Conservation (phyloP, 495 filamentous ascomycete genomes). For the Parachaetomium inaequale region DNA sequence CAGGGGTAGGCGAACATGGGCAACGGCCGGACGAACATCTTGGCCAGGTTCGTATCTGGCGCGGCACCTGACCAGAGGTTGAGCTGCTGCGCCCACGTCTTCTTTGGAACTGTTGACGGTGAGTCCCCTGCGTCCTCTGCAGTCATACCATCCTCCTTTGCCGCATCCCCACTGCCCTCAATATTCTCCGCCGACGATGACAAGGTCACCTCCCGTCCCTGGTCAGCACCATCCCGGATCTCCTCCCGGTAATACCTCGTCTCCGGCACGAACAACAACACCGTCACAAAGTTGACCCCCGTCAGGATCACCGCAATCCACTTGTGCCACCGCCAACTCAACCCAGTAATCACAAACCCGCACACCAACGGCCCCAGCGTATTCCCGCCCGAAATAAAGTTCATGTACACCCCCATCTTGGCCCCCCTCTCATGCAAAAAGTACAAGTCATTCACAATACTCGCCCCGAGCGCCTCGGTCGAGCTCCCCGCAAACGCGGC, state of each 20-base stretch:
- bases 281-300: conserved; percentile 33
- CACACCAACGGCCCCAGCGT: conserved; percentile 41
- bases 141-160: background rate
- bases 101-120: conserved; percentile 18
- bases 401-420: conserved; percentile 41
- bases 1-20: conserved; percentile 42
- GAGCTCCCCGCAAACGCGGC: conserved; percentile 40
- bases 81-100: conserved; percentile 29
- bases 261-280: conserved; percentile 39
- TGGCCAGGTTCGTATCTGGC: conserved; percentile 26
- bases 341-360: conserved; percentile 37
- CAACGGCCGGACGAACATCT: conserved; percentile 37
- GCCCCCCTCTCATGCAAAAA: conserved; percentile 43
- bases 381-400: conserved; percentile 40
- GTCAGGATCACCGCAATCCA: conserved; percentile 36
- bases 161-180: background rate
- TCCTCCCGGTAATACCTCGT: conserved; percentile 38
- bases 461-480: conserved; percentile 37
- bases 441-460: conserved; percentile 43
- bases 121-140: background rate
- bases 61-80: conserved; percentile 29
- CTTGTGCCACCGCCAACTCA: conserved; percentile 42
- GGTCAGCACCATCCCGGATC: background rate
- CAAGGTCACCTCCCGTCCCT: background rate
- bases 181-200: background rate